Percentiles rank a stretch among this genome's conserved stretches.
phyloP scores from a whole-genome alignment of 768 basidiomycete genomes.

The Podaxis rugospora region DNA sequence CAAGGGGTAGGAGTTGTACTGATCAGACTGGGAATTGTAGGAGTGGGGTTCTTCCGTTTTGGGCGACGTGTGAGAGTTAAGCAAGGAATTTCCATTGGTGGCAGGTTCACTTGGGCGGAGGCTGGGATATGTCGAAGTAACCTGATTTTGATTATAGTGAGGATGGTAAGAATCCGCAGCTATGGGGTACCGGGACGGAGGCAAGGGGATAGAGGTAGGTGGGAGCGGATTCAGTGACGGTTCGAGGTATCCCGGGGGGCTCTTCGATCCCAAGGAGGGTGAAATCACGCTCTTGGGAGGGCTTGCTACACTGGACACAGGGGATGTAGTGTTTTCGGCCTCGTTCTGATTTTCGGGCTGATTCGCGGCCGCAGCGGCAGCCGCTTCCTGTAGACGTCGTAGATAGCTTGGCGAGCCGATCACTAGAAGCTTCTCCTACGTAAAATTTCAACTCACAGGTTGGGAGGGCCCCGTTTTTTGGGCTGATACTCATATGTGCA shows the following conservation, averaged over 20 bases:
- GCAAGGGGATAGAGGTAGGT: slow-evolving; percentile 33
- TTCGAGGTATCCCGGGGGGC: slow-evolving; percentile 51
- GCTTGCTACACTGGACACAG: slow-evolving; percentile 44
- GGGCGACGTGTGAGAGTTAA: slow-evolving; percentile 30
- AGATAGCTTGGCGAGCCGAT: slow-evolving; percentile 50
- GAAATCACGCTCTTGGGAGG: slow-evolving; percentile 45
- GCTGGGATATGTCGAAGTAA: slow-evolving; percentile 35
- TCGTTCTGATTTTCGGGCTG: slow-evolving; percentile 34
- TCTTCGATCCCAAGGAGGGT: slow-evolving; percentile 38
- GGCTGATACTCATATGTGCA: slow-evolving; percentile 94
- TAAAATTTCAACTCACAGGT: slow-evolving; percentile 55
- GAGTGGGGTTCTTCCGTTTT: slow-evolving; percentile 41
- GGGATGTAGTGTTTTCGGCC: slow-evolving; percentile 38
- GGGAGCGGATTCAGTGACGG: slow-evolving; percentile 37
- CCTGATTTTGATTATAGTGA: slow-evolving; percentile 37
- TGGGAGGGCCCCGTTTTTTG: slow-evolving; percentile 90
- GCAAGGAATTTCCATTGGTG: slow-evolving; percentile 26
- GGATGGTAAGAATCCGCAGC: slow-evolving; percentile 66
- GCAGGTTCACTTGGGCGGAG: slow-evolving; percentile 32
- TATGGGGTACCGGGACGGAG: slow-evolving; percentile 69
- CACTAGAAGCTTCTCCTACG: neutral
- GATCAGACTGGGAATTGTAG: slow-evolving; percentile 39
- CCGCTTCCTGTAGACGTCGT: slow-evolving; percentile 75
- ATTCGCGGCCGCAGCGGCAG: slow-evolving; percentile 48
- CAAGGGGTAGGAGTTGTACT: slow-evolving; percentile 59